Evolutionary conservation across 768 basidiomycete genomes (phyloP), one percentile per base, ranked within the genome.

Genomic region (Panellus pusillus): DNA sequence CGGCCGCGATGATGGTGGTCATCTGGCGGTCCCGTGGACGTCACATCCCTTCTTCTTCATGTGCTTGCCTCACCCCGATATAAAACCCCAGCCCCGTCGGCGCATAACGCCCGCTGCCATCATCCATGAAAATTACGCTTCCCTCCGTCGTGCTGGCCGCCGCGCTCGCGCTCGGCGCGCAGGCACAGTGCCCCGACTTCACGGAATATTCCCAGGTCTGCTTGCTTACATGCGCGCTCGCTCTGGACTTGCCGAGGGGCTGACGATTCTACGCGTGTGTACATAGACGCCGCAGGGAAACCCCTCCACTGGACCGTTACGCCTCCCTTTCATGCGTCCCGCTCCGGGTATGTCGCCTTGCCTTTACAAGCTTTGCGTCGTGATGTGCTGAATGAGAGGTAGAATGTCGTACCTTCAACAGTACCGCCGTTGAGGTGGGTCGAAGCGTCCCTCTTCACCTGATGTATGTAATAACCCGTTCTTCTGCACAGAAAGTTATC

Each of bases 351-450:
- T 42, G 59, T 52, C 15, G 13, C 14, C 13, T 7, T 3, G 9
- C 9, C 7, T 7, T 2, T 28, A n/a, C n/a, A 7, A 13, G 28
- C n/a, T 24, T 24, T 32, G 24, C 4, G 8, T 4, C 17, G 35
- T 50, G 5, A 52, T 18, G 32, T 35, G 32, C 14, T 35, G 32
- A 35, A 9, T 7, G 9, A 19, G 72, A 73, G 39, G 80, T 79
- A 29, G 79, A 72, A 18, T 91, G 89, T 62, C 78, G 89, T 42
- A 90, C 89, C 0, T 91, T 89, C 70, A 86, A 83, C 52, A 89
- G 86, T 62, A 76, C 81, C 20, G 79, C 83, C 17, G 89, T 91
- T 24, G 88, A 91, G 75, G 89, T 86, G 64, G 29, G 59, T 51
- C 41, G 36, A 32, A 24, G 24, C 24, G 24, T 32, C 19, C 37